A percentile compares a stretch with the other conserved stretches of the same genome.
phyloP scores from a whole-genome alignment of 1,284 basidiomycete species.

The Phylloporus sp. region DNA sequence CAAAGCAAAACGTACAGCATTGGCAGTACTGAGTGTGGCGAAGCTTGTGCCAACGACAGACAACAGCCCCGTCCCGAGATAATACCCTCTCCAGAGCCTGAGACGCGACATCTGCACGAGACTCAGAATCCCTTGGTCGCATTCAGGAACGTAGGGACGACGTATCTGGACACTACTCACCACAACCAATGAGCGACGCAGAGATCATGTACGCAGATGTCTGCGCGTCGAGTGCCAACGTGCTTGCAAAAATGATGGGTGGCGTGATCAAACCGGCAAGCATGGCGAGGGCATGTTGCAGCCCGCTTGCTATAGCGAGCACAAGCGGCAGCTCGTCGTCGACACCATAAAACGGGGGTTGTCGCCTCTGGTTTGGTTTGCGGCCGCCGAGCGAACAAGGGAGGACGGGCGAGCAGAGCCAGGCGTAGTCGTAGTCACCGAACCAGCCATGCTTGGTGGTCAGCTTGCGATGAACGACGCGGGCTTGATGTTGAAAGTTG shows the following conservation, averaged over 20 bases:
- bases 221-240: conserved; percentile 61
- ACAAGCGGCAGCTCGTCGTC: conserved; percentile 74
- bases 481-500: conserved; percentile 14
- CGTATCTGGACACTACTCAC: conserved; percentile 46
- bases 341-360: conserved; percentile 78
- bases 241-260: conserved; percentile 81
- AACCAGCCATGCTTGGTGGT: conserved; percentile 66
- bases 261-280: conserved; percentile 79
- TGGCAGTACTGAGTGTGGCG: conserved; percentile 79
- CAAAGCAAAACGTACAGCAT: conserved; percentile 54
- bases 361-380: conserved; percentile 43
- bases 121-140: conserved; percentile 66
- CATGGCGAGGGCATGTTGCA: conserved; percentile 86
- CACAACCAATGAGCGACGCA: conserved; percentile 79
- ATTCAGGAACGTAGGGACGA: neutral
- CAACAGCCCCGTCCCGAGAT: conserved; percentile 81
- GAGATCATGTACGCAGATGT: conserved; percentile 84
- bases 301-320: conserved; percentile 71
- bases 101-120: conserved; percentile 79
- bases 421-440: conserved; percentile 80
- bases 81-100: conserved; percentile 65
- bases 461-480: conserved; percentile 43
- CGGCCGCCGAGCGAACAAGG: conserved; percentile 45
- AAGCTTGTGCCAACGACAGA: conserved; percentile 90
- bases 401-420: conserved; percentile 72